These are phyloP conservation scores for Syzygium aqueum DNA, from an alignment of 345 rosid species.

Conservation along the genomic window DNA sequence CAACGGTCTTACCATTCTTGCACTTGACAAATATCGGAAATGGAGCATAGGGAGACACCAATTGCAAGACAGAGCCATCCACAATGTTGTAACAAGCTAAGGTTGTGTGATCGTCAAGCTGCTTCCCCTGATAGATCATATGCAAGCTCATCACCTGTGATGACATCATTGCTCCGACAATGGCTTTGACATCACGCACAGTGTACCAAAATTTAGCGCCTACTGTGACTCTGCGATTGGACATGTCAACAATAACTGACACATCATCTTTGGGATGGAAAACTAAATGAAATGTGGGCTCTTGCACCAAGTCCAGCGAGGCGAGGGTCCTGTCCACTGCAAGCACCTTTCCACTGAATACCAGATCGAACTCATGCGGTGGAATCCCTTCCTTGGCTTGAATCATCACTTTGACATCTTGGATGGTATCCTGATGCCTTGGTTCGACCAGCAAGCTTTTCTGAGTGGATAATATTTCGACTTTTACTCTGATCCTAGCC, in stretches of 20 bases:
- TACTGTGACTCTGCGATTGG: neutral
- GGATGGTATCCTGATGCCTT: neutral
- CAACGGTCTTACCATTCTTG: neutral
- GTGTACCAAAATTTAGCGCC: neutral
- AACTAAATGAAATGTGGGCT: neutral
- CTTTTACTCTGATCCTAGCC: neutral
- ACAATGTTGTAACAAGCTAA: neutral
- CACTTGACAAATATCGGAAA: neutral
- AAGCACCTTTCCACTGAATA: neutral
- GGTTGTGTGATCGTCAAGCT: neutral
- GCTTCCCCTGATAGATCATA: neutral
- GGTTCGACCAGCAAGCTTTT: neutral
- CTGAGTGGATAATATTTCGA: neutral
- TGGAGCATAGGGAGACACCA: neutral
- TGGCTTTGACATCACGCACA: neutral
- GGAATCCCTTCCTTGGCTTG: neutral
- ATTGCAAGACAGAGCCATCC: neutral
- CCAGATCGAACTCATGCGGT: neutral
- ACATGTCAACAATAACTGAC: neutral
- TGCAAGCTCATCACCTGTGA: neutral
- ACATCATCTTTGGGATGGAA: neutral
- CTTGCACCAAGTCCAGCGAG: neutral
- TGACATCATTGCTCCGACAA: neutral
- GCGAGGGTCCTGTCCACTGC: neutral
- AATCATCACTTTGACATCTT: neutral